Percentiles rank a stretch among this genome's conserved stretches.
These are phyloP conservation scores for Penicillium parvum DNA, from an alignment of 495 filamentous ascomycete species.

Conservation along the genomic window DNA sequence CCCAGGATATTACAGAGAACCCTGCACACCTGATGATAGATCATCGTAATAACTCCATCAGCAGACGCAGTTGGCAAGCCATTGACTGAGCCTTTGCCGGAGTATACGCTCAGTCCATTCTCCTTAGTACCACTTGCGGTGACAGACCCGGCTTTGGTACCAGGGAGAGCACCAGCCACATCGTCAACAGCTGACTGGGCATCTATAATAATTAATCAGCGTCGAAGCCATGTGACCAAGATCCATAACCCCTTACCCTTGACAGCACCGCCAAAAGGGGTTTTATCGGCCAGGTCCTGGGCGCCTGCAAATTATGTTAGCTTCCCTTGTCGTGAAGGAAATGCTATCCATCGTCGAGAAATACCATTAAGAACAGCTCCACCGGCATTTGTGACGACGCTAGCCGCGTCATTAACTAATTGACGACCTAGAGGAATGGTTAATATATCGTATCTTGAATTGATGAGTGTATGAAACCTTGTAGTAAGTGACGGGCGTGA, in stretches of 20 bases:
- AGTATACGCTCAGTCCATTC: slow-evolving; percentile 37
- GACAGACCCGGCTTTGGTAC: slow-evolving; percentile 4
- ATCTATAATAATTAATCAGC: not conserved
- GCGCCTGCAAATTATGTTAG: not conserved
- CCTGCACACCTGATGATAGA: slow-evolving; percentile 26
- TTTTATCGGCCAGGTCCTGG: slow-evolving; percentile 7
- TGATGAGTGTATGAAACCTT: too few relatives aligned
- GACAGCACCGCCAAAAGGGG: slow-evolving; percentile 6
- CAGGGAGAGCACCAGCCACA: slow-evolving; percentile 1
- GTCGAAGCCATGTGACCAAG: not conserved
- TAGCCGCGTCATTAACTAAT: slow-evolving; percentile 9
- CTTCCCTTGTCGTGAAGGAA: not conserved
- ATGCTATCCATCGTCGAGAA: too few relatives aligned
- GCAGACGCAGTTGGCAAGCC: slow-evolving; percentile 52
- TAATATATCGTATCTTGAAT: too few relatives aligned
- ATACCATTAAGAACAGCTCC: slow-evolving; percentile 29
- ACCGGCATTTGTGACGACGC: slow-evolving; percentile 13
- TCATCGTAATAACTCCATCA: slow-evolving; percentile 45
- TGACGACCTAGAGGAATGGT: slow-evolving; percentile 3
- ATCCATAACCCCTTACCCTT: slow-evolving; percentile 2
- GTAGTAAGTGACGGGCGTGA: not conserved
- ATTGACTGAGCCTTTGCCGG: slow-evolving; percentile 34
- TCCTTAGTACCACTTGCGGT: slow-evolving; percentile 34
- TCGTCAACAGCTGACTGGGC: slow-evolving; percentile 13
- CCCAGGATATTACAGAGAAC: not conserved